phyloP scores from a whole-genome alignment of 768 basidiomycete genomes.

The Rhizopogon sp. region DNA sequence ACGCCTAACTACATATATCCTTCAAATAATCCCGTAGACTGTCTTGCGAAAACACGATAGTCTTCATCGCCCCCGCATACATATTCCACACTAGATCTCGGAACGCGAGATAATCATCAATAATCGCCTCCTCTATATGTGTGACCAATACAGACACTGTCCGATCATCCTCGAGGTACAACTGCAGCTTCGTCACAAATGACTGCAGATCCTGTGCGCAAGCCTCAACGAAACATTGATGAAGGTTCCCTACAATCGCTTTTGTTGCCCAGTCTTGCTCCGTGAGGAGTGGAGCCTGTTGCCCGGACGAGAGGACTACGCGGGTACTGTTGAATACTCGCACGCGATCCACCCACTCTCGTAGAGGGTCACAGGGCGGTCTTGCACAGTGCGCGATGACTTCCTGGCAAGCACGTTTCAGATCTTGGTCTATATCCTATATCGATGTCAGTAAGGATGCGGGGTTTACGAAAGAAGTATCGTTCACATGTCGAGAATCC shows the following conservation, averaged over 20 bases:
- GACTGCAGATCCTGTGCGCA: conserved; percentile 53
- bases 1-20: conserved; percentile 28
- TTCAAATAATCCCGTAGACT: conserved; percentile 36
- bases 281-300: conserved; percentile 22
- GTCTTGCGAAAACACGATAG: conserved; percentile 28
- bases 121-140: conserved; percentile 71
- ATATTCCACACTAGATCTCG: conserved; percentile 54
- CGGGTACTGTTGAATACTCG: conserved; percentile 27
- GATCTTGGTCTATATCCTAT: conserved; percentile 82
- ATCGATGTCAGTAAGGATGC: not conserved
- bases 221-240: conserved; percentile 49
- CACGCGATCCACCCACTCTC: conserved; percentile 57
- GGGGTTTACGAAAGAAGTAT: not conserved
- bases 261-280: conserved; percentile 49
- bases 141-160: conserved; percentile 75
- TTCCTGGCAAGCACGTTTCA: conserved; percentile 82
- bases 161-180: conserved; percentile 79
- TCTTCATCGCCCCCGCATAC: conserved; percentile 32
- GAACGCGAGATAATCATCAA: conserved; percentile 72
- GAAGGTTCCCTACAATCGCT: conserved; percentile 41
- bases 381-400: conserved; percentile 64
- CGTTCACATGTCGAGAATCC: conserved; percentile 67
- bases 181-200: conserved; percentile 51
- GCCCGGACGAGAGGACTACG: conserved; percentile 1
- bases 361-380: conserved; percentile 54